Evolutionary conservation across 768 basidiomycete species (phyloP).

Genomic region (Cubamyces lactineus): DNA sequence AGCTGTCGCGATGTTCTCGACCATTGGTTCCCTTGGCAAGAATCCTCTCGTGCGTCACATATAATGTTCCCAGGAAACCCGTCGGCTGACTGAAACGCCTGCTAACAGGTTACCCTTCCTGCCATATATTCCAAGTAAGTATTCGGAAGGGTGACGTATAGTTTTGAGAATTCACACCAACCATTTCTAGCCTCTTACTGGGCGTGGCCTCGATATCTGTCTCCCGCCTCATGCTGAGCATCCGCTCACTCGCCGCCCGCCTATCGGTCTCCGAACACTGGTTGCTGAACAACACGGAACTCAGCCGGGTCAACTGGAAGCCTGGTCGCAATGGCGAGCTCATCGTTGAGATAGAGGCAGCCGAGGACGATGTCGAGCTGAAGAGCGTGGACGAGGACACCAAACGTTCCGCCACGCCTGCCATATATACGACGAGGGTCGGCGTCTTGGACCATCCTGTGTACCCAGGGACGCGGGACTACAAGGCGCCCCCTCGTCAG

Average conservation of each 20-base stretch:
- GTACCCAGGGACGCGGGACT: slow-evolving; percentile 19
- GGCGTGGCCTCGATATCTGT: slow-evolving; percentile 35
- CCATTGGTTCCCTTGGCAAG: slow-evolving; percentile 15
- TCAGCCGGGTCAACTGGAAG: slow-evolving; percentile 42
- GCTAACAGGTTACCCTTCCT: slow-evolving; percentile 4
- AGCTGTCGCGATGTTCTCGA: slow-evolving; percentile 22
- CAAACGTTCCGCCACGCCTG: slow-evolving; percentile 1
- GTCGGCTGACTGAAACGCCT: too few species aligned
- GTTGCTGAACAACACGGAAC: slow-evolving; percentile 49
- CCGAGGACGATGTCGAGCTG: slow-evolving; percentile 19
- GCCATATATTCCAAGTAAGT: slow-evolving; percentile 20
- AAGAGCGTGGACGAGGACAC: slow-evolving; percentile 4
- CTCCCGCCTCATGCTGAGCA: slow-evolving; percentile 44
- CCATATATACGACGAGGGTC: slow-evolving; percentile 19
- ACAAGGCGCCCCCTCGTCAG: slow-evolving; percentile 15
- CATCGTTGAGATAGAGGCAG: slow-evolving; percentile 27
- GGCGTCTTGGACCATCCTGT: slow-evolving; percentile 20
- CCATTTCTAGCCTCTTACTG: slow-evolving; percentile 16
- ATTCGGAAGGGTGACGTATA: too few species aligned
- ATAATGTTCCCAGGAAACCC: background rate
- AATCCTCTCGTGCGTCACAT: slow-evolving; percentile 5
- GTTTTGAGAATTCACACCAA: background rate
- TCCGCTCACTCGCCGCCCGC: slow-evolving; percentile 45
- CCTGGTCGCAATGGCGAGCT: slow-evolving; percentile 23
- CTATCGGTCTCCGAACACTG: slow-evolving; percentile 46